A percentile compares a stretch with the other conserved stretches of the same genome.
These are phyloP conservation scores for Noccaea bulbosa DNA, from an alignment of 345 rosid genomes.

Conservation along the genomic window DNA sequence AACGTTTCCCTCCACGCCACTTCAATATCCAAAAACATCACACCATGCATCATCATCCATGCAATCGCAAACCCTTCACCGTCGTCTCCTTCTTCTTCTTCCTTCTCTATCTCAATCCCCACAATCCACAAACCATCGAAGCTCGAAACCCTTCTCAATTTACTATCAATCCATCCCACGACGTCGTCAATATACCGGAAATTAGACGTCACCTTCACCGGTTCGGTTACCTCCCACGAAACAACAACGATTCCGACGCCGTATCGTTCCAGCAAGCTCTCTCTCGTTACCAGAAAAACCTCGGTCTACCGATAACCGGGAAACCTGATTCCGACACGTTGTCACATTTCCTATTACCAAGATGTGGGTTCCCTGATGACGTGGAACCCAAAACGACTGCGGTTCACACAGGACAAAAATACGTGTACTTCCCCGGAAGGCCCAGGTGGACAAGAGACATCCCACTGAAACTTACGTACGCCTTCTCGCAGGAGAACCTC, in stretches of 20 bases:
- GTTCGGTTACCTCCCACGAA: slow-evolving; percentile 54
- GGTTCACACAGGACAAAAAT: slow-evolving; percentile 39
- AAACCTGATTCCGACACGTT: slow-evolving; percentile 58
- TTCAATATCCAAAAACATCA: slow-evolving; percentile 25
- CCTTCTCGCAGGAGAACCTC: slow-evolving; percentile 61
- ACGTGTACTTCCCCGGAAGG: slow-evolving; percentile 61
- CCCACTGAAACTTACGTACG: slow-evolving; percentile 68
- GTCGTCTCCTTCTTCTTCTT: slow-evolving; percentile 37
- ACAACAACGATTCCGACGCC: slow-evolving; percentile 43
- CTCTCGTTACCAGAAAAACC: slow-evolving; percentile 50
- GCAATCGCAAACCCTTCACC: slow-evolving; percentile 25
- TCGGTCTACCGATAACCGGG: slow-evolving; percentile 59
- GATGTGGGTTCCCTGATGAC: slow-evolving; percentile 64
- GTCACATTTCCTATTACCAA: slow-evolving; percentile 50
- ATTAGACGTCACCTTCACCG: slow-evolving; percentile 57
- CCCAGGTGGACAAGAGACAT: slow-evolving; percentile 65
- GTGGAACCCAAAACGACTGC: slow-evolving; percentile 28
- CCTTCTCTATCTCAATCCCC: slow-evolving; percentile 41
- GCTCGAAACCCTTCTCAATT: slow-evolving; percentile 44
- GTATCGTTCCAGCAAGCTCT: slow-evolving; percentile 49
- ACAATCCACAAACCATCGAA: slow-evolving; percentile 32
- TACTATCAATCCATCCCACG: slow-evolving; percentile 17
- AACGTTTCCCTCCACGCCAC: slow-evolving; percentile 44
- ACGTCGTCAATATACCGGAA: slow-evolving; percentile 43
- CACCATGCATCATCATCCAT: slow-evolving; percentile 40